phyloP scores from a whole-genome alignment of 2,329 filamentous ascomycete species.

The Epichloe baconii region DNA sequence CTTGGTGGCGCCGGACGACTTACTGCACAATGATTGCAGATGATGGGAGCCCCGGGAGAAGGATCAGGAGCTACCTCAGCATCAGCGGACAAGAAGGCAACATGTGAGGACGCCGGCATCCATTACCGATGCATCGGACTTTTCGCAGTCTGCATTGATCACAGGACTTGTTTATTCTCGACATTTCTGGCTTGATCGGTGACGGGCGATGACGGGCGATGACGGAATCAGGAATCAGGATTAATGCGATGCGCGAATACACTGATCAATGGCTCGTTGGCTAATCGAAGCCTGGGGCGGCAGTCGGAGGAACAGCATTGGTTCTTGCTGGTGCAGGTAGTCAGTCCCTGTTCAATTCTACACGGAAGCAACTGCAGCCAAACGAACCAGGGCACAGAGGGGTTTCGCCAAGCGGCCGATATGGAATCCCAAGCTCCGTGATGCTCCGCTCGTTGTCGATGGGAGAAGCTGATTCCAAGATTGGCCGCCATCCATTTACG shows the following conservation, averaged over 20 bases:
- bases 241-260: too few relatives aligned
- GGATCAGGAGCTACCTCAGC: background rate
- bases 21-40: conserved; percentile 4
- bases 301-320: conserved; percentile 21
- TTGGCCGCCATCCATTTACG: too few relatives aligned
- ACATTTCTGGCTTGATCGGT: background rate
- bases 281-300: conserved; percentile 6
- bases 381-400: too few relatives aligned
- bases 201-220: background rate
- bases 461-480: too few relatives aligned
- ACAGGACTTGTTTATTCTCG: conserved; percentile 9
- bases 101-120: background rate
- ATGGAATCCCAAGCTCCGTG: too few relatives aligned
- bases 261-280: too few relatives aligned
- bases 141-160: conserved; percentile 12
- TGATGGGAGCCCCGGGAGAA: background rate
- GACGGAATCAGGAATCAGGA: background rate
- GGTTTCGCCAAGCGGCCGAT: too few relatives aligned
- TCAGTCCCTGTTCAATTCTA: too few relatives aligned
- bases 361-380: too few relatives aligned
- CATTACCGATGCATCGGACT: conserved; percentile 11
- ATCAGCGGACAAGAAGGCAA: background rate
- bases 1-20: background rate
- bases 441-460: too few relatives aligned
- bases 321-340: conserved; percentile 7